Conservation (phyloP, 805 yeast species). For the Yarrowia sp. region DNA sequence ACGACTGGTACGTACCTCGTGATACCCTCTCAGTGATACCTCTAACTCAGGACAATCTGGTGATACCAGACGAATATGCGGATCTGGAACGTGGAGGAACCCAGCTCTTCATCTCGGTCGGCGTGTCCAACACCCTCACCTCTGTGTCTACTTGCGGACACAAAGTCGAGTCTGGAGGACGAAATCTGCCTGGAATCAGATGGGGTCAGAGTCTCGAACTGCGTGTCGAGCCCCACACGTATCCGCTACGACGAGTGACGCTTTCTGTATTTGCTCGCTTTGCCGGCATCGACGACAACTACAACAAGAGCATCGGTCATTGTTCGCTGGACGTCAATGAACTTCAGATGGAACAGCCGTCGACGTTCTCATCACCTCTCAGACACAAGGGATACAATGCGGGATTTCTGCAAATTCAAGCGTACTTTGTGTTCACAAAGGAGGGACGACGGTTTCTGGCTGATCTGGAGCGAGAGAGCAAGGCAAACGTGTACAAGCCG, state of each 20-base stretch:
- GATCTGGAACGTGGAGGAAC: neutral
- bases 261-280: slow-evolving; percentile 29
- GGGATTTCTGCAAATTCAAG: slow-evolving; percentile 13
- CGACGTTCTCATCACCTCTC: slow-evolving; percentile 6
- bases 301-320: slow-evolving; percentile 30
- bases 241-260: slow-evolving; percentile 13
- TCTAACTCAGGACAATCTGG: slow-evolving; percentile 31
- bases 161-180: neutral
- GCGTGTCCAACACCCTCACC: slow-evolving; percentile 21
- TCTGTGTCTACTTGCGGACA: slow-evolving; percentile 6
- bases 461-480: neutral
- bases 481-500: slow-evolving; percentile 2
- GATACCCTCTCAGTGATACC: slow-evolving; percentile 4
- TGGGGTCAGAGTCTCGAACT: slow-evolving; percentile 26
- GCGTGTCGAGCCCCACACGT: slow-evolving; percentile 15
- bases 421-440: slow-evolving; percentile 2
- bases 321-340: slow-evolving; percentile 29
- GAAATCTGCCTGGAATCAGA: slow-evolving; percentile 12
- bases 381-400: slow-evolving; percentile 3
- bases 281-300: slow-evolving; percentile 16
- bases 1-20: neutral
- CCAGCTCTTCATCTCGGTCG: slow-evolving; percentile 31
- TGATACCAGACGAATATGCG: slow-evolving; percentile 11
- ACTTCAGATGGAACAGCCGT: neutral
- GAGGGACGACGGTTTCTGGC: slow-evolving; percentile 1